Evolutionary conservation across 2,329 filamentous ascomycete genomes (phyloP).

Genomic region (Fusarium miscanthi): DNA sequence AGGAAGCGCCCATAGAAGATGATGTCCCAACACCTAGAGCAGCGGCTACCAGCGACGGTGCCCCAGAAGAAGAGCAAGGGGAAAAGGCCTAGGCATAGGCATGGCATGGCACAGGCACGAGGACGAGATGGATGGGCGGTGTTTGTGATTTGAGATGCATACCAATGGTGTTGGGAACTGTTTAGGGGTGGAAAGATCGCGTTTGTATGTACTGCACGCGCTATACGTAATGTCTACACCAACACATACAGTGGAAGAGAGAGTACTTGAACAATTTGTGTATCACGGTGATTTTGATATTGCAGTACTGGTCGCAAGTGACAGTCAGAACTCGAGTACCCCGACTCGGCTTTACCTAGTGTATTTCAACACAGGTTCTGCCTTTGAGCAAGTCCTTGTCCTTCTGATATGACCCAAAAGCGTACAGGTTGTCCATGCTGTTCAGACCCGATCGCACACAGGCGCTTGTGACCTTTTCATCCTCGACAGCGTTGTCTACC

Average conservation of each 20-base stretch:
- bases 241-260: slow-evolving; percentile 41
- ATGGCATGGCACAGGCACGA: slow-evolving; percentile 39
- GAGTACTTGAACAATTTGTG: slow-evolving; percentile 29
- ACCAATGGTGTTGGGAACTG: slow-evolving; percentile 40
- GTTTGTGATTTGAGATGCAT: slow-evolving; percentile 38
- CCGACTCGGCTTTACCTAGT: not conserved
- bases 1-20: slow-evolving; percentile 25
- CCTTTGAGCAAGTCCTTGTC: not conserved
- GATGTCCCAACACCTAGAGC: slow-evolving; percentile 37
- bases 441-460: not conserved
- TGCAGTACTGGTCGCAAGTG: not conserved
- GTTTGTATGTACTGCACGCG: slow-evolving; percentile 44
- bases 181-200: slow-evolving; percentile 21
- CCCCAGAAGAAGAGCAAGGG: slow-evolving; percentile 31
- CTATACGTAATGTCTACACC: slow-evolving; percentile 54
- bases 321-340: not conserved
- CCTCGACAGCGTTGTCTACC: not conserved
- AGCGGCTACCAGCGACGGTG: slow-evolving; percentile 26
- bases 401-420: not conserved
- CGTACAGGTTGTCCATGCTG: not conserved
- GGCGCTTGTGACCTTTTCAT: not conserved
- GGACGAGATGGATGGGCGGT: slow-evolving; percentile 27
- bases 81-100: slow-evolving; percentile 30
- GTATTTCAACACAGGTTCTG: not conserved
- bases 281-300: not conserved